Evolutionary conservation across 106 monocot species (phyloP).

Genomic region (Agapanthus africanus): DNA sequence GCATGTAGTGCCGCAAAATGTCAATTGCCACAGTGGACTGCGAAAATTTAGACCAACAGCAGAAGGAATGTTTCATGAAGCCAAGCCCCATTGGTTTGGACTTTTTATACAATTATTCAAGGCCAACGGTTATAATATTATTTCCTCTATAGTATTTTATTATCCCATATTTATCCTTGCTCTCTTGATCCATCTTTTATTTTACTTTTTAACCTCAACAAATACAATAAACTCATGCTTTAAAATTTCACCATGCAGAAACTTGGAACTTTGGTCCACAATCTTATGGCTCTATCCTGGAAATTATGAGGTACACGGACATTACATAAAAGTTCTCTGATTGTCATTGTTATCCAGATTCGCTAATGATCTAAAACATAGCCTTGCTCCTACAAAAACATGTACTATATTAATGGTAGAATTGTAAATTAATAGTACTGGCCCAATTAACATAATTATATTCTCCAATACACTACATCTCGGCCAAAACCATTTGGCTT

Average conservation of each 20-base stretch:
- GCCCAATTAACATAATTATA: not conserved
- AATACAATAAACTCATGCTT: not conserved
- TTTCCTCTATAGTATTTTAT: not conserved
- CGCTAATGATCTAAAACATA: not conserved
- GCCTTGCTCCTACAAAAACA: not conserved
- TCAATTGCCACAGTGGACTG: not conserved
- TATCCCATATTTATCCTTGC: not conserved
- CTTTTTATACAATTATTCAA: not conserved
- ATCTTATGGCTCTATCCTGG: slow-evolving; percentile 68
- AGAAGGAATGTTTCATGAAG: not conserved
- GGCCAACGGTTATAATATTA: not conserved
- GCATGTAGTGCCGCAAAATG: not conserved
- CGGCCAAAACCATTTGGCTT: too few relatives aligned
- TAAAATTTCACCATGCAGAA: slow-evolving; percentile 27
- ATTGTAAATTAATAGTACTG: not conserved
- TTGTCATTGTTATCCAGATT: not conserved
- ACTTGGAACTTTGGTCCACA: slow-evolving; percentile 30
- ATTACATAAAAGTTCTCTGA: not conserved
- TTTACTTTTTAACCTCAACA: slow-evolving; percentile 1
- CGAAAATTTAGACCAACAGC: not conserved
- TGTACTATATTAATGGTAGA: not conserved
- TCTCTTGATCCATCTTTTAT: not conserved
- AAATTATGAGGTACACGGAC: slow-evolving; percentile 51
- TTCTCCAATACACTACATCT: not conserved
- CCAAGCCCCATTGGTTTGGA: not conserved